A percentile compares a stretch with the other conserved stretches of the same genome.
Evolutionary conservation across 768 basidiomycete species (phyloP).

Genomic region (Rubroboletus satanas): DNA sequence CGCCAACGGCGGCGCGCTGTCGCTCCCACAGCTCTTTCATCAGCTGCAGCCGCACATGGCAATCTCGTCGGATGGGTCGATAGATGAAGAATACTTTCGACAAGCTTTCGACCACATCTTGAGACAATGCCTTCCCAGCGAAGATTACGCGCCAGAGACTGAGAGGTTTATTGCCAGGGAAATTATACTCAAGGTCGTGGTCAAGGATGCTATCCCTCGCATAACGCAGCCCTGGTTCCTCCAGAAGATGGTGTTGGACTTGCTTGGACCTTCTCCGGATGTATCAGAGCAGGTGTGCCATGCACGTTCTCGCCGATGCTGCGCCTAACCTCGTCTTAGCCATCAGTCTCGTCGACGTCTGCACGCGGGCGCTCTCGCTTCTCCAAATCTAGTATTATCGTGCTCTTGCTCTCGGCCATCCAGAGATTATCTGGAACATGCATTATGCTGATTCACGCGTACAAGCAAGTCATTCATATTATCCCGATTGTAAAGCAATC

Average conservation of each 20-base stretch:
- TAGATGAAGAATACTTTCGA: slow-evolving; percentile 76
- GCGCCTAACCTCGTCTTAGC: slow-evolving; percentile 11
- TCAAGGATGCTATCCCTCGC: slow-evolving; percentile 63
- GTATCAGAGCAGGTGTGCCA: slow-evolving; percentile 19
- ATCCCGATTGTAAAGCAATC: slow-evolving; percentile 63
- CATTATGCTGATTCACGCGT: slow-evolving; percentile 62
- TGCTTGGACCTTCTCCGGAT: slow-evolving; percentile 49
- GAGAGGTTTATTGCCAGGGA: slow-evolving; percentile 86
- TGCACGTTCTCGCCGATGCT: not conserved
- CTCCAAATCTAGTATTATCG: slow-evolving; percentile 53
- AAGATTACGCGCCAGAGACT: slow-evolving; percentile 67
- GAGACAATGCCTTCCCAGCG: slow-evolving; percentile 63
- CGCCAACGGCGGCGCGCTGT: slow-evolving; percentile 59
- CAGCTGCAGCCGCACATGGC: slow-evolving; percentile 84
- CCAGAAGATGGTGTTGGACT: slow-evolving; percentile 61
- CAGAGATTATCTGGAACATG: slow-evolving; percentile 68
- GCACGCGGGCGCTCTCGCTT: slow-evolving; percentile 33
- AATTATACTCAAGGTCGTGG: slow-evolving; percentile 71
- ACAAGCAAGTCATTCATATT: slow-evolving; percentile 60
- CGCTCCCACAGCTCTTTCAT: slow-evolving; percentile 70
- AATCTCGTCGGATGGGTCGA: slow-evolving; percentile 55
- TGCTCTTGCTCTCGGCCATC: slow-evolving; percentile 70
- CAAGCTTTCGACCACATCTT: slow-evolving; percentile 77
- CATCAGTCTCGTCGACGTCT: slow-evolving; percentile 20
- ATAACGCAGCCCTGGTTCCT: slow-evolving; percentile 91